These are phyloP conservation scores for Picochlorum sp. DNA, from an alignment of 139 green algal genomes.

Conservation along the genomic window DNA sequence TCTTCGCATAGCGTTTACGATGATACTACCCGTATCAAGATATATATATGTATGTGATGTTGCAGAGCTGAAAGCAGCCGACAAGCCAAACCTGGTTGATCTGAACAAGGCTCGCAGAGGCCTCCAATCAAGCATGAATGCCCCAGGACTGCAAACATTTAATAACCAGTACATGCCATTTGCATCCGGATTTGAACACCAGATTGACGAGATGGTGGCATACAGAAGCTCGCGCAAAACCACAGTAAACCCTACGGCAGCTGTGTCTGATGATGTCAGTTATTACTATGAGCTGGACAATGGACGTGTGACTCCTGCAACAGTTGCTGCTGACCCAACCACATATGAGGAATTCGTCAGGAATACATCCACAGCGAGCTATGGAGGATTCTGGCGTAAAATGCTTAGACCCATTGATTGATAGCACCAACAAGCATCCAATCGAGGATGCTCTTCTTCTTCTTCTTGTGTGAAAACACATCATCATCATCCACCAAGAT, in stretches of 20 bases:
- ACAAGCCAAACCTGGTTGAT: not conserved
- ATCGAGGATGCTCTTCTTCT: no score
- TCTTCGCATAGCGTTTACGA: no score
- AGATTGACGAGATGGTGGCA: constrained; percentile 1
- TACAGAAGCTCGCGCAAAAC: constrained; percentile 7
- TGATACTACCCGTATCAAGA: no score
- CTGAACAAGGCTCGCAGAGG: not conserved
- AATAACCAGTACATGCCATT: constrained; percentile 23
- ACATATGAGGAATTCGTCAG: constrained; percentile 16
- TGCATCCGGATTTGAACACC: constrained; percentile 18
- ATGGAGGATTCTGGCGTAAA: constrained; percentile 6
- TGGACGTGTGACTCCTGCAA: not conserved
- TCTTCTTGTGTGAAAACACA: no score
- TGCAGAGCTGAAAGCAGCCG: not conserved
- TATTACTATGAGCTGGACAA: constrained; percentile 16
- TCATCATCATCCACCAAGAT: no score
- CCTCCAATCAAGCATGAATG: constrained; percentile 1
- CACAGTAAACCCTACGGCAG: constrained; percentile 12
- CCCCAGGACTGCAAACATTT: constrained; percentile 12
- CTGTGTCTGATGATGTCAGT: constrained; percentile 16
- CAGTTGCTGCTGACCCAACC: constrained; percentile 7
- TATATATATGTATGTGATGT: no score
- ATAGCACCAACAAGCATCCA: no score
- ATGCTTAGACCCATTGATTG: constrained; percentile 11
- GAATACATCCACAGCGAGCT: constrained; percentile 12